A percentile compares a stretch with the other conserved stretches of the same genome.
phyloP scores from a whole-genome alignment of 2,329 filamentous ascomycete genomes.

The Hymenoscyphus fructigenus region DNA sequence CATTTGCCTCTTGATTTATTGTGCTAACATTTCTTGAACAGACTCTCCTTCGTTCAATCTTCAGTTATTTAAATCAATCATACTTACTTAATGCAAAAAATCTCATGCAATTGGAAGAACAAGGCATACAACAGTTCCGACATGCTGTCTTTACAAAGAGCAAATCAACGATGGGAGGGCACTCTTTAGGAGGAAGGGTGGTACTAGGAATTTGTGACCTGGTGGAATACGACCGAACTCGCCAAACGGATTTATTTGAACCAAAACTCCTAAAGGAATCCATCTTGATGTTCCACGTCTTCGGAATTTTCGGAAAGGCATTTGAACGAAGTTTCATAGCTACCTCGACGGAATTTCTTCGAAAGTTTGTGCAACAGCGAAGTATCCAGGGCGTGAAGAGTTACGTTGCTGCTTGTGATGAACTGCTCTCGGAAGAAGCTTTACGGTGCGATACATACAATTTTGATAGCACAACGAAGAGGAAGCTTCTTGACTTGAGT shows the following conservation, averaged over 20 bases:
- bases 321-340: slow-evolving; percentile 78
- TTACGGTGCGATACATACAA: slow-evolving; percentile 76
- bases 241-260: slow-evolving; percentile 55
- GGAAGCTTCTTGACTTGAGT: slow-evolving; percentile 69
- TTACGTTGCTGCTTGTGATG: slow-evolving; percentile 71
- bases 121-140: slow-evolving; percentile 75
- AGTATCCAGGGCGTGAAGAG: slow-evolving; percentile 63
- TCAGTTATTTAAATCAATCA: slow-evolving; percentile 90
- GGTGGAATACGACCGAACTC: slow-evolving; percentile 68
- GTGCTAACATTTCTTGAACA: slow-evolving; percentile 38
- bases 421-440: slow-evolving; percentile 70
- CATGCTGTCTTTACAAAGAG: slow-evolving; percentile 46
- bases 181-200: slow-evolving; percentile 41
- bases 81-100: slow-evolving; percentile 76
- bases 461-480: slow-evolving; percentile 79
- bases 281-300: slow-evolving; percentile 80
- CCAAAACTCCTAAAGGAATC: slow-evolving; percentile 67
- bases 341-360: slow-evolving; percentile 66
- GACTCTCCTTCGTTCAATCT: slow-evolving; percentile 80
- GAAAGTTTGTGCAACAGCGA: slow-evolving; percentile 66
- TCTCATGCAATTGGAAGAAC: slow-evolving; percentile 72
- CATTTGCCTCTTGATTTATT: not conserved
- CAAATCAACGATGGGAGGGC: slow-evolving; percentile 33
- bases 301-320: slow-evolving; percentile 73
- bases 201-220: slow-evolving; percentile 70